phyloP scores from a whole-genome alignment of 805 yeast genomes.

The Starmerella vaccinii region DNA sequence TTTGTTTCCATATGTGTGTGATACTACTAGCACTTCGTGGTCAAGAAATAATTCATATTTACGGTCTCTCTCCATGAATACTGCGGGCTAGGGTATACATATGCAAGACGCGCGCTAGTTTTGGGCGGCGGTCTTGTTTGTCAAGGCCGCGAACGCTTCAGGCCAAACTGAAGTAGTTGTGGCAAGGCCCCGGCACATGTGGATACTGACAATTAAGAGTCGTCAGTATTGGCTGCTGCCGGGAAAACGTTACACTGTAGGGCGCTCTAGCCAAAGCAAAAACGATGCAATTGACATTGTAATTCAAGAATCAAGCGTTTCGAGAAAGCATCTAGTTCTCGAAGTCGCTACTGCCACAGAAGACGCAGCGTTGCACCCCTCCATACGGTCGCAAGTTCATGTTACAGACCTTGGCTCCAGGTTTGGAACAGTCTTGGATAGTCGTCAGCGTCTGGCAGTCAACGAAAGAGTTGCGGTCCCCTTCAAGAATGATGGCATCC shows the following conservation, averaged over 20 bases:
- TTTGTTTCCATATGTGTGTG: no score
- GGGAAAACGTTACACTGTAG: constrained; percentile 22
- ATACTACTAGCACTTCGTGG: no score
- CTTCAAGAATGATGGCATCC: constrained; percentile 1
- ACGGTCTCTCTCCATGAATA: no score
- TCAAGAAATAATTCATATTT: no score
- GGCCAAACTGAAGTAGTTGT: not conserved
- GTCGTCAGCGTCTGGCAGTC: not conserved
- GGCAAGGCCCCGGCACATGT: constrained; percentile 15
- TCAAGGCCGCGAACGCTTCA: no score
- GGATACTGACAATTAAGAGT: constrained; percentile 18
- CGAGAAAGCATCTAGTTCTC: constrained; percentile 25
- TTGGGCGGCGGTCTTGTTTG: no score
- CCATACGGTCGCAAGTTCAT: constrained; percentile 16
- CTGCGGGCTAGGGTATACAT: no score
- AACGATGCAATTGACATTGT: constrained; percentile 11
- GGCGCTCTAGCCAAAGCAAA: constrained; percentile 18
- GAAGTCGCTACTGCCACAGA: constrained; percentile 12
- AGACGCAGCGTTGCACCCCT: constrained; percentile 19
- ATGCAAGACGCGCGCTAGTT: no score
- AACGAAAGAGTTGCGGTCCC: not conserved
- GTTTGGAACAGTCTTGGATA: constrained; percentile 24
- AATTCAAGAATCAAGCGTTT: constrained; percentile 24
- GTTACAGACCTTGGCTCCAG: constrained; percentile 26
- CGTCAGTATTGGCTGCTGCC: constrained; percentile 27